A percentile compares a stretch with the other conserved stretches of the same genome.
These are phyloP conservation scores for Stentor roeselii DNA, from an alignment of 73 alveolate genomes.

Conservation along the genomic window DNA sequence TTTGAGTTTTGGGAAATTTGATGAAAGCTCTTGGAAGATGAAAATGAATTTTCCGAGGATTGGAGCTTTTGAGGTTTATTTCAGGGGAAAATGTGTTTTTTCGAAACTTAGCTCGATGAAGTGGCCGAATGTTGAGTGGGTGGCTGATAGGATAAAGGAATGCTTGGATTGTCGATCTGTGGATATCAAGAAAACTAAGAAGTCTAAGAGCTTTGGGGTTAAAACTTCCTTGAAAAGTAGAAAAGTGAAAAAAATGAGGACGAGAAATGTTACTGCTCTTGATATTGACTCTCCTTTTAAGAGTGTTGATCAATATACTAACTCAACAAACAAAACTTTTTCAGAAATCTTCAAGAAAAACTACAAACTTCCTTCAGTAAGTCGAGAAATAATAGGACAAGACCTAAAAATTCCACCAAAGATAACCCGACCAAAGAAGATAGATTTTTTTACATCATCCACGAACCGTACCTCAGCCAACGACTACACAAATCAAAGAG, in stretches of 20 bases:
- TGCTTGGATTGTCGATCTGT: background rate
- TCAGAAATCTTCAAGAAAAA: background rate
- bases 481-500: too few species aligned
- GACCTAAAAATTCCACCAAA: background rate
- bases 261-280: background rate
- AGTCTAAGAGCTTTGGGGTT: background rate
- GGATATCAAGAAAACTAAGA: background rate
- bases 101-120: constrained; percentile 38
- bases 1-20: background rate
- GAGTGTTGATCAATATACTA: background rate
- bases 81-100: constrained; percentile 26
- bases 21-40: constrained; percentile 18
- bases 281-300: background rate
- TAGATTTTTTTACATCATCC: too few species aligned
- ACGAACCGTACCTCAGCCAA: too few species aligned
- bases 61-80: constrained; percentile 54
- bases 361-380: background rate
- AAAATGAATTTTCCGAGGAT: constrained; percentile 39
- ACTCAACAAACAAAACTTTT: background rate
- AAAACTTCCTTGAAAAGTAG: background rate
- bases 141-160: constrained; percentile 28
- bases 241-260: background rate
- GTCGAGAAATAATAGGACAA: background rate
- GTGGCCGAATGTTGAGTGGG: constrained; percentile 39
- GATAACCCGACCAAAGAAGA: background rate